Conservation (phyloP, 2,329 filamentous ascomycete species). For the Aspergillus novoparasiticus region DNA sequence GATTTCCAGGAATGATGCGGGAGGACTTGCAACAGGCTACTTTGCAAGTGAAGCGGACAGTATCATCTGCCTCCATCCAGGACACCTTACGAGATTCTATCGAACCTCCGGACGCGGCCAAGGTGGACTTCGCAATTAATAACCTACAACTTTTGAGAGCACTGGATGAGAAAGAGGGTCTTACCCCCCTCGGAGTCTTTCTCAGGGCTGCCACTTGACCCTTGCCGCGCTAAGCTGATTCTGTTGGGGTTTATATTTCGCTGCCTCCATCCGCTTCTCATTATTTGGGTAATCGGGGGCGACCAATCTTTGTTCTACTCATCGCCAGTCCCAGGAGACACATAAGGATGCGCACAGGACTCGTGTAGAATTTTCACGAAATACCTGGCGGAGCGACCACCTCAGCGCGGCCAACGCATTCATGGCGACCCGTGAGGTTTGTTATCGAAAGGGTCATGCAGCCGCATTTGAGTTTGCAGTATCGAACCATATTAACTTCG, state of each 20-base stretch:
- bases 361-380: conserved; percentile 35
- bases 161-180: conserved; percentile 44
- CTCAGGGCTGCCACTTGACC: conserved; percentile 46
- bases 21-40: conserved; percentile 49
- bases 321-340: conserved; percentile 25
- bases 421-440: conserved; percentile 38
- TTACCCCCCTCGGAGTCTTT: conserved; percentile 52
- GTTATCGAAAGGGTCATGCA: conserved; percentile 30
- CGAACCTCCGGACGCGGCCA: conserved; percentile 45
- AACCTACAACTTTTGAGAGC: conserved; percentile 46
- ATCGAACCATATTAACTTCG: conserved; percentile 13
- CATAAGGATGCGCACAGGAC: conserved; percentile 26
- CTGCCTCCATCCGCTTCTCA: conserved; percentile 54
- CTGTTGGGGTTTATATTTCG: conserved; percentile 54
- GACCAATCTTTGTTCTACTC: conserved; percentile 39
- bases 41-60: conserved; percentile 46
- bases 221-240: conserved; percentile 53
- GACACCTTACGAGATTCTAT: conserved; percentile 48
- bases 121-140: conserved; percentile 42
- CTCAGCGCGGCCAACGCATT: conserved; percentile 50
- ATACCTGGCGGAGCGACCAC: conserved; percentile 50
- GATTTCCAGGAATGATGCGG: conserved; percentile 46
- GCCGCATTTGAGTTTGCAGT: conserved; percentile 34
- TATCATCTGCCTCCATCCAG: conserved; percentile 41
- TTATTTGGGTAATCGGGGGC: conserved; percentile 42